Evolutionary conservation across 257 asterid genomes (phyloP).

Genomic region (Scutellaria baicalensis): DNA sequence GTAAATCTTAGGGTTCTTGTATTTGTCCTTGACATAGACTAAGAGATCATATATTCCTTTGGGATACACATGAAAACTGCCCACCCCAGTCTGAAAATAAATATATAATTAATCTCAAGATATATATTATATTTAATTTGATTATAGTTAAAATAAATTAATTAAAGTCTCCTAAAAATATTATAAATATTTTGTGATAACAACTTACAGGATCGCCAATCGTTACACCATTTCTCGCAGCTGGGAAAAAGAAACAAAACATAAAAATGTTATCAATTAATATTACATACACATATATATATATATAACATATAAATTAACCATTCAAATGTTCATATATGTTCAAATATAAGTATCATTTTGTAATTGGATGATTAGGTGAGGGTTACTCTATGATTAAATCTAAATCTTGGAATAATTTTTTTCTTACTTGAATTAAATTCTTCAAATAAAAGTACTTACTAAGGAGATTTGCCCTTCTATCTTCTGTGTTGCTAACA

Average conservation of each 20-base stretch:
- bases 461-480: slow-evolving; percentile 14
- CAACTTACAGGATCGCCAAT: not conserved
- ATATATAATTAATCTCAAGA: not conserved
- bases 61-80: slow-evolving; percentile 6
- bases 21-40: slow-evolving; percentile 14
- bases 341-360: no score
- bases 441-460: not conserved
- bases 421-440: no score
- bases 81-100: not conserved
- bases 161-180: not conserved
- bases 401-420: no score
- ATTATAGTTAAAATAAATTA: not conserved
- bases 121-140: not conserved
- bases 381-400: no score
- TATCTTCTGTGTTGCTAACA: slow-evolving; percentile 16
- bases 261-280: no score
- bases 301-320: no score
- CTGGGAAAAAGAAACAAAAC: not conserved
- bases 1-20: slow-evolving; percentile 23
- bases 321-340: no score
- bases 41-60: slow-evolving; percentile 19
- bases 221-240: not conserved
- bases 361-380: no score
- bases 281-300: no score
- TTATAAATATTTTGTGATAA: not conserved